Evolutionary conservation across 2,329 filamentous ascomycete species (phyloP).

Genomic region (Akanthomyces lecanii): DNA sequence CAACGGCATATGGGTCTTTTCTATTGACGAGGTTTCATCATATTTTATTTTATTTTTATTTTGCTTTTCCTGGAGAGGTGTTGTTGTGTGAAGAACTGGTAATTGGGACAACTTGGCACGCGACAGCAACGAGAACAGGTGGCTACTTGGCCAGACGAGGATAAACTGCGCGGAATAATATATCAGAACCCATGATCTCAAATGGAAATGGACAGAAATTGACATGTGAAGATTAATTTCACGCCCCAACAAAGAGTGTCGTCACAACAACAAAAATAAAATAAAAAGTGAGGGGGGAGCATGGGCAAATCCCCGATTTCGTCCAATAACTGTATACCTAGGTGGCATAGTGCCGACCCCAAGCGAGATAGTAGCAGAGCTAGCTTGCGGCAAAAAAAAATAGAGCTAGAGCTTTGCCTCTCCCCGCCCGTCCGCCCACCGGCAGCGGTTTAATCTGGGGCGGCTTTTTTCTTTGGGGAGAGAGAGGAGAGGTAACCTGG

Average conservation of each 20-base stretch:
- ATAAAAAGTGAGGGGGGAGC: background rate
- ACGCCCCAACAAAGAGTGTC: constrained; percentile 2
- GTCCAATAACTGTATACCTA: background rate
- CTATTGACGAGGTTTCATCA: too few species aligned
- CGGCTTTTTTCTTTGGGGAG: background rate
- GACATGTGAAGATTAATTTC: constrained; percentile 14
- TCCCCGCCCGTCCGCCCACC: background rate
- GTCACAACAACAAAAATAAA: background rate
- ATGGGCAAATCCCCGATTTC: background rate
- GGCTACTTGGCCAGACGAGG: background rate
- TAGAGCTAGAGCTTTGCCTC: background rate
- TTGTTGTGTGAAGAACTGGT: background rate
- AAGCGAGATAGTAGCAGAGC: background rate
- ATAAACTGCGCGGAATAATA: background rate
- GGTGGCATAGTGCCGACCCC: background rate
- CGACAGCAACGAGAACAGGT: background rate
- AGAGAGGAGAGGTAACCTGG: too few species aligned
- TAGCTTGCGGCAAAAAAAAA: background rate
- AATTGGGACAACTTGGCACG: background rate
- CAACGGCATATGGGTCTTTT: background rate
- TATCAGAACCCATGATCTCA: too few species aligned
- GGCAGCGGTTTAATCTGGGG: constrained; percentile 4
- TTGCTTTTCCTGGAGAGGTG: background rate
- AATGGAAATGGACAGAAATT: constrained; percentile 4
- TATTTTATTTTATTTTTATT: background rate